Conservation (phyloP, 148 eudicot species). For the Drosera capensis region DNA sequence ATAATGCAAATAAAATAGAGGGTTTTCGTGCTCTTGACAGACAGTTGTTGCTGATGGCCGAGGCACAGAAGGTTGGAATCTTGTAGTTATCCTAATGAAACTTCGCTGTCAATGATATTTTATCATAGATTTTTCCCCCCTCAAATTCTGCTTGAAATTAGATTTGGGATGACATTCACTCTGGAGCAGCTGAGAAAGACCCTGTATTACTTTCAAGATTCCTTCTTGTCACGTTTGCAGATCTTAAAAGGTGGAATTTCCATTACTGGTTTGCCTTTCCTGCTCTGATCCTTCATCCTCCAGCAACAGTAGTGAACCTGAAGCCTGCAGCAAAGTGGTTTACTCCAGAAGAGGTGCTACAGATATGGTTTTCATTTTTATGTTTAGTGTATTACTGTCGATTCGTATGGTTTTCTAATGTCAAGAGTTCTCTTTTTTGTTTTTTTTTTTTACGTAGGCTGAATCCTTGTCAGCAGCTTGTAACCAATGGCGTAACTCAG, state of each 20-base stretch:
- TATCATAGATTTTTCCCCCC: too few relatives aligned
- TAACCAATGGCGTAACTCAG: conserved; percentile 71
- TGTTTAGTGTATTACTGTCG: too few relatives aligned
- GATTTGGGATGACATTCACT: conserved; percentile 75
- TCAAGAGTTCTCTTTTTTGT: neutral
- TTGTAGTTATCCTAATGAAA: neutral
- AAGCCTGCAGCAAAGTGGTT: conserved; percentile 71
- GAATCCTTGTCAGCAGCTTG: conserved; percentile 50
- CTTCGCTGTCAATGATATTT: too few relatives aligned
- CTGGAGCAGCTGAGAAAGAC: conserved; percentile 69
- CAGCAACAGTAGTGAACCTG: conserved; percentile 48
- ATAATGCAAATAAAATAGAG: conserved; percentile 73
- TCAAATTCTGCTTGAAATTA: conserved; percentile 13
- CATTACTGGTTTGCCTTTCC: conserved; percentile 85
- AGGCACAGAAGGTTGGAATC: conserved; percentile 53
- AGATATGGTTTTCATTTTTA: too few relatives aligned
- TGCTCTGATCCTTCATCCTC: conserved; percentile 68
- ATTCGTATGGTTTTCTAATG: conserved; percentile 1
- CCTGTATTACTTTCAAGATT: conserved; percentile 63
- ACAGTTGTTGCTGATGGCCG: conserved; percentile 44
- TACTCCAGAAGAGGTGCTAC: conserved; percentile 52
- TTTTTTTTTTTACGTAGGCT: conserved; percentile 30
- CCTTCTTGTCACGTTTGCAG: conserved; percentile 78
- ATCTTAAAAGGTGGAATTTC: conserved; percentile 81
- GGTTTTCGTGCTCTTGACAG: conserved; percentile 61